Evolutionary conservation across 2,329 filamentous ascomycete genomes (phyloP).

Genomic region (Fusarium guadeloupense): DNA sequence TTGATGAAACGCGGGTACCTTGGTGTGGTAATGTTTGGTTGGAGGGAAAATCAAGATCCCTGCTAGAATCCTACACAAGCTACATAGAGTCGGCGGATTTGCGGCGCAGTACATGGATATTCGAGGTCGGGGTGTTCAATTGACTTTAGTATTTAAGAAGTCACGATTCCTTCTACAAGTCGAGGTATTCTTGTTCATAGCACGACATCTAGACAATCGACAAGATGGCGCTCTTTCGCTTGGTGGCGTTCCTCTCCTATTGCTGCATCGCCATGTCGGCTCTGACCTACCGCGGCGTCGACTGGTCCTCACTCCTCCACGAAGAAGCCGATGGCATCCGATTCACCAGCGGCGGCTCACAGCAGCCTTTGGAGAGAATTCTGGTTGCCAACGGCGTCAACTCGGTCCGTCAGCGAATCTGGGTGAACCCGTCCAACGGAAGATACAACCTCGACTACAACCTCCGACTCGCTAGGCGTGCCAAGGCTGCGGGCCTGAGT

Average conservation of each 20-base stretch:
- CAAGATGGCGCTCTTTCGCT: slow-evolving; percentile 27
- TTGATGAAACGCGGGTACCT: not conserved
- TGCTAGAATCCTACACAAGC: not conserved
- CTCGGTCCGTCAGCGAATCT: slow-evolving; percentile 74
- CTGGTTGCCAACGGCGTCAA: slow-evolving; percentile 71
- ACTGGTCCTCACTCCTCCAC: slow-evolving; percentile 74
- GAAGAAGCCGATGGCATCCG: slow-evolving; percentile 69
- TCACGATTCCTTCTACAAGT: not conserved
- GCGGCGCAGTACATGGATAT: not conserved
- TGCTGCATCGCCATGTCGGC: slow-evolving; percentile 49
- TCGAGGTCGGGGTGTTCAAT: too few species aligned
- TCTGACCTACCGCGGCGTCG: slow-evolving; percentile 71
- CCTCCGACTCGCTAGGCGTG: slow-evolving; percentile 71
- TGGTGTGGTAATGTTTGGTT: not conserved
- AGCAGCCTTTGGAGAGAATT: slow-evolving; percentile 69
- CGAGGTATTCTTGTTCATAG: not conserved
- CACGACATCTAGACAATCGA: not conserved
- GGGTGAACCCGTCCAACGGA: slow-evolving; percentile 73
- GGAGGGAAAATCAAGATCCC: slow-evolving; percentile 17
- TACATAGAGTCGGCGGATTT: slow-evolving; percentile 1
- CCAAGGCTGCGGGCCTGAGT: slow-evolving; percentile 68
- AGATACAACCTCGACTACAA: slow-evolving; percentile 77
- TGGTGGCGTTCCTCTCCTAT: slow-evolving; percentile 25
- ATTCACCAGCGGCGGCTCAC: slow-evolving; percentile 67
- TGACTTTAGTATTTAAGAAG: slow-evolving; percentile 13